Base-by-base conservation (phyloP, 1,284 basidiomycete species). In the Macrocybe sp. region DNA sequence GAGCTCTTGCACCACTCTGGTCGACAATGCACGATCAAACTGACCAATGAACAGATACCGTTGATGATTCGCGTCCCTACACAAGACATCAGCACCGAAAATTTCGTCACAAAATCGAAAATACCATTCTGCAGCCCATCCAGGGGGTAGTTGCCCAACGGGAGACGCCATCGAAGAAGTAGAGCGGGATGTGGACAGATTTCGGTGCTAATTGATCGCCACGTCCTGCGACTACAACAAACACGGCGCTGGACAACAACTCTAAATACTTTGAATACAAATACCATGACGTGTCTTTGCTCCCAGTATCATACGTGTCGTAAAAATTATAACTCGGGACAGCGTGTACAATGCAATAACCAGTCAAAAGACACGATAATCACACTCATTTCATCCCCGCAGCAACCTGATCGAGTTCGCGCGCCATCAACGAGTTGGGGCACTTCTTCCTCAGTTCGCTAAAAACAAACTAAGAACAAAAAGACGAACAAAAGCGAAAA, bases 41-140 rank as follows among this genome's bases (percentile, higher is more conserved):
- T 31, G 35, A 76, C 75, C 74, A 61, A 92, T 85, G 73, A 89
- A 97, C 61, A 95, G 76, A 71, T 90, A 91, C 59, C 87, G 78
- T 65, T 90, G 86, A 61, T 90, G 76, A 52, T 75, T 74, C 51
- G 77, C 74, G 68, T 96, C 89, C 93, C 92, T 94, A 63, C 12
- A 57, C 58, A 46, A 28, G 45, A 44, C 10, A 11, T 42, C 28
- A 44, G 30, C 11, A n/a, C 7, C 7, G 2, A 6, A 22, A 53
- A 52, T 43, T n/a, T 36, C 37, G 12, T n/a, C 22, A 38, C 34
- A 10, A 37, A 22, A 14, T 30, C 32, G 43, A 38, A 61, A 76
- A 58, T 63, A 90, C 92, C 92, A 95, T 75, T 94, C 87, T 61
- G 89, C 83, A 56, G 78, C 75, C 92, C 92, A 96, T 45, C 92